These are phyloP conservation scores for Danielia oregonensis DNA, from an alignment of 805 yeast species.

Conservation along the genomic window DNA sequence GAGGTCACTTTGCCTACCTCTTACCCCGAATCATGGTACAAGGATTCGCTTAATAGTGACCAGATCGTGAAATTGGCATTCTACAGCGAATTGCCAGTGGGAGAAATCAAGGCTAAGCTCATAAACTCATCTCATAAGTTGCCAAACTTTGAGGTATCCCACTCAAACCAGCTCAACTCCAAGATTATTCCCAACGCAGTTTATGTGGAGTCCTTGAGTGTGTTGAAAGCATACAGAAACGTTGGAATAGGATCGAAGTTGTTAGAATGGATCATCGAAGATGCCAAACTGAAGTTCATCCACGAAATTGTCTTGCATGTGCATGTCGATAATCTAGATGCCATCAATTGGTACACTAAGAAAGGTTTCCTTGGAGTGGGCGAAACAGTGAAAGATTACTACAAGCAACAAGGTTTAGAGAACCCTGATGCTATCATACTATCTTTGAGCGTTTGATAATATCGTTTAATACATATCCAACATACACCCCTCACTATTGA, in stretches of 20 bases:
- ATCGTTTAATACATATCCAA: no score
- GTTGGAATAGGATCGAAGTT: slow-evolving; percentile 61
- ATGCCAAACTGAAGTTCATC: slow-evolving; percentile 52
- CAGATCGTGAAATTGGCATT: slow-evolving; percentile 59
- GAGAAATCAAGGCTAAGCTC: slow-evolving; percentile 59
- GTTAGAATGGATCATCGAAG: slow-evolving; percentile 51
- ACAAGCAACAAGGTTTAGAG: slow-evolving; percentile 41
- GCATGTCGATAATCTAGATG: slow-evolving; percentile 39
- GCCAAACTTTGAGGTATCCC: slow-evolving; percentile 22
- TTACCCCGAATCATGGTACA: slow-evolving; percentile 52
- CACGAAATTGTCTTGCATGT: slow-evolving; percentile 54
- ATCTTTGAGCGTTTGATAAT: slow-evolving; percentile 23
- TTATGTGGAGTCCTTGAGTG: slow-evolving; percentile 66
- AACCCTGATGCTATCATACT: slow-evolving; percentile 48
- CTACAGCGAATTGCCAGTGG: slow-evolving; percentile 78
- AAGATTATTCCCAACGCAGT: slow-evolving; percentile 47
- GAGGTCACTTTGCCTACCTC: slow-evolving; percentile 46
- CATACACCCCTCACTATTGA: no score
- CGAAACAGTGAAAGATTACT: slow-evolving; percentile 42
- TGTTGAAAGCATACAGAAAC: slow-evolving; percentile 58
- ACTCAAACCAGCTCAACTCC: slow-evolving; percentile 17
- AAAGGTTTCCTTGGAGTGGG: slow-evolving; percentile 44
- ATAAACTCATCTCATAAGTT: slow-evolving; percentile 42
- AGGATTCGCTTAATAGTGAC: slow-evolving; percentile 42
- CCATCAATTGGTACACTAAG: slow-evolving; percentile 48